Conservation (phyloP, 768 basidiomycete species). For the Candolleomyces eurysporus region DNA sequence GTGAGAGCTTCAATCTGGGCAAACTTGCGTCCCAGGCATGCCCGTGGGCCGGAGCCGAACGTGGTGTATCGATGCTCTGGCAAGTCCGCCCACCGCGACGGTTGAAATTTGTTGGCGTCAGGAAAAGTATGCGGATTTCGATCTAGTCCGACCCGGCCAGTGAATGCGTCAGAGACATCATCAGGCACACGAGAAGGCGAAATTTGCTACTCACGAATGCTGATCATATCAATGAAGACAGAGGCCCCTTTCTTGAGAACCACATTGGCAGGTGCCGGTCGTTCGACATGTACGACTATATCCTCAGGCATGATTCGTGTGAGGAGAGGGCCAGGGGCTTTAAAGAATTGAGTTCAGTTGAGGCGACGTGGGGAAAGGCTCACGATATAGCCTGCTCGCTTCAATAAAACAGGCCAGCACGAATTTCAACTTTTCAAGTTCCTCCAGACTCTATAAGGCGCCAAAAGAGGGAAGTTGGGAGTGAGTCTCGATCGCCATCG, state of each 20-base stretch:
- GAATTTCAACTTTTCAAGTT: constrained; percentile 5
- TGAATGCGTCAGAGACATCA: background rate
- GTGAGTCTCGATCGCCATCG: too few species aligned
- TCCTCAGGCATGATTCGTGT: constrained; percentile 10
- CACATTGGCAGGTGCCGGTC: background rate
- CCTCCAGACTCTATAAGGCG: background rate
- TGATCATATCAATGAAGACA: background rate
- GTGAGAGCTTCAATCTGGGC: constrained; percentile 8
- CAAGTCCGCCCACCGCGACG: constrained; percentile 11
- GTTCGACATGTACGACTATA: constrained; percentile 4
- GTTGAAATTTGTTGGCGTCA: constrained; percentile 7
- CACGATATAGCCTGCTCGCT: constrained; percentile 11
- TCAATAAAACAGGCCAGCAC: constrained; percentile 12
- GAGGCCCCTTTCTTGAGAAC: background rate
- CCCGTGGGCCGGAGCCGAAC: constrained; percentile 11
- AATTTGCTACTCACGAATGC: background rate
- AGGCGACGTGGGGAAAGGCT: background rate
- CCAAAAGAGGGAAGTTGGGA: too few species aligned
- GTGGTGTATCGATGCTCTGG: constrained; percentile 7
- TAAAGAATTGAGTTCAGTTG: background rate
- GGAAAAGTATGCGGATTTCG: constrained; percentile 10
- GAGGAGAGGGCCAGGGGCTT: constrained; percentile 7
- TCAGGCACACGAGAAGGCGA: background rate
- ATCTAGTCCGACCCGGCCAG: background rate
- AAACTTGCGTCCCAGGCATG: constrained; percentile 13